Evolutionary conservation across 2,329 filamentous ascomycete species (phyloP).

Genomic region (Fusarium sp.): DNA sequence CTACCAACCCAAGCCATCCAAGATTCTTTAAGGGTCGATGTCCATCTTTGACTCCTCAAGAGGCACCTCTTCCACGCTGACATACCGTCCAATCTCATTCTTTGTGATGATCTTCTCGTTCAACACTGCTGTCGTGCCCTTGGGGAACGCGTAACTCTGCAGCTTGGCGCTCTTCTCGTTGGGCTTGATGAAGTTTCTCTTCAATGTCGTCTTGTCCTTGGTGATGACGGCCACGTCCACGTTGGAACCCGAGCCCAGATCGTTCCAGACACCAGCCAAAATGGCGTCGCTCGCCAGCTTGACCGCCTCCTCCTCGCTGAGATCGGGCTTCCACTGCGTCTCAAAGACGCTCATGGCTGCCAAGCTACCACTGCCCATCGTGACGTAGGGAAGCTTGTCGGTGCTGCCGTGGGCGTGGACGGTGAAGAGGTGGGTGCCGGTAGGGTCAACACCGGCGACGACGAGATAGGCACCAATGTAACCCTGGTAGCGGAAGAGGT

Average conservation of each 20-base stretch:
- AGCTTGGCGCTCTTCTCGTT: constrained; percentile 94
- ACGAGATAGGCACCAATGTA: constrained; percentile 98
- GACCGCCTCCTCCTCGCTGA: constrained; percentile 86
- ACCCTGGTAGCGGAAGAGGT: constrained; percentile 98
- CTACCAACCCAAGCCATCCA: constrained; percentile 26
- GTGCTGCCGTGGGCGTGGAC: constrained; percentile 98
- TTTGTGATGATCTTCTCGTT: constrained; percentile 97
- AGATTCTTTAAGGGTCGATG: constrained; percentile 67
- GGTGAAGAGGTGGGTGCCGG: constrained; percentile 95
- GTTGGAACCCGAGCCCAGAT: constrained; percentile 96
- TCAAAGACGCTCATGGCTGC: constrained; percentile 99
- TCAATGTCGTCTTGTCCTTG: constrained; percentile 91
- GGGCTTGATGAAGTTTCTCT: constrained; percentile 93
- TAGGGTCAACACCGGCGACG: constrained; percentile 96
- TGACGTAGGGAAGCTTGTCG: constrained; percentile 99
- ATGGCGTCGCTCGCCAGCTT: constrained; percentile 89
- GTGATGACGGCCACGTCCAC: constrained; percentile 98
- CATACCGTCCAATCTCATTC: constrained; percentile 94
- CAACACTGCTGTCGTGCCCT: constrained; percentile 94
- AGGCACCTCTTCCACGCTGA: constrained; percentile 89
- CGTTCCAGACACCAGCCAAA: constrained; percentile 98
- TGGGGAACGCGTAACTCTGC: constrained; percentile 91
- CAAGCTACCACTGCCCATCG: constrained; percentile 96
- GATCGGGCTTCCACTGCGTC: constrained; percentile 88
- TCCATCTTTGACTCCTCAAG: constrained; percentile 81